Percentiles rank a stretch among this genome's conserved stretches.
Conservation (phyloP, 2,329 filamentous ascomycete species). For the Aspergillus intermedius region DNA sequence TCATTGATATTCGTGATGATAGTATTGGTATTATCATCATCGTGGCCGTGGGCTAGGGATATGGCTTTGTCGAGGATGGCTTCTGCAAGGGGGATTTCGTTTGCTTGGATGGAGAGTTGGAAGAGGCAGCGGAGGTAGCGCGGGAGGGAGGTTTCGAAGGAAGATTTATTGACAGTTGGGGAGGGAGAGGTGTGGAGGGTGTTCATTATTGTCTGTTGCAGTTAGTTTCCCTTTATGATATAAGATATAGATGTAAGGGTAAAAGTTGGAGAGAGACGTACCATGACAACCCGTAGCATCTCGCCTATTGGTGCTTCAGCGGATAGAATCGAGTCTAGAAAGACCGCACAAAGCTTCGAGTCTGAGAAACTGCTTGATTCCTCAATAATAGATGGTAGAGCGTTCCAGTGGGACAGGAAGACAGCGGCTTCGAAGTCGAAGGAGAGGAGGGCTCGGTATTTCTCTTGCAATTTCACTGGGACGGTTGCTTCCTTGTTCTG, state of each 20-base stretch:
- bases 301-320: conserved; percentile 40
- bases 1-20: not conserved
- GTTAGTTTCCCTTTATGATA: not conserved
- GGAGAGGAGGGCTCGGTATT: conserved; percentile 61
- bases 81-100: conserved; percentile 24
- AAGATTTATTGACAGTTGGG: conserved; percentile 26
- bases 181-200: conserved; percentile 55
- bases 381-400: conserved; percentile 50
- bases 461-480: conserved; percentile 51
- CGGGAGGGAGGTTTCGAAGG: conserved; percentile 50
- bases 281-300: conserved; percentile 32
- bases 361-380: conserved; percentile 21
- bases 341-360: conserved; percentile 51
- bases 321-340: conserved; percentile 60
- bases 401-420: conserved; percentile 60
- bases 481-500: conserved; percentile 39
- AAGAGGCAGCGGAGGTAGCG: conserved; percentile 76
- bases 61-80: conserved; percentile 30
- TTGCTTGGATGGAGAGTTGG: conserved; percentile 50
- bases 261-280: conserved; percentile 23
- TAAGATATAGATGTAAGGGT: not conserved
- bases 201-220: conserved; percentile 58
- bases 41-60: conserved; percentile 8
- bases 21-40: not conserved
- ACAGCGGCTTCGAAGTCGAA: conserved; percentile 75